These are phyloP conservation scores for Rhododendron henanense DNA, from an alignment of 148 eudicot species.

Conservation along the genomic window DNA sequence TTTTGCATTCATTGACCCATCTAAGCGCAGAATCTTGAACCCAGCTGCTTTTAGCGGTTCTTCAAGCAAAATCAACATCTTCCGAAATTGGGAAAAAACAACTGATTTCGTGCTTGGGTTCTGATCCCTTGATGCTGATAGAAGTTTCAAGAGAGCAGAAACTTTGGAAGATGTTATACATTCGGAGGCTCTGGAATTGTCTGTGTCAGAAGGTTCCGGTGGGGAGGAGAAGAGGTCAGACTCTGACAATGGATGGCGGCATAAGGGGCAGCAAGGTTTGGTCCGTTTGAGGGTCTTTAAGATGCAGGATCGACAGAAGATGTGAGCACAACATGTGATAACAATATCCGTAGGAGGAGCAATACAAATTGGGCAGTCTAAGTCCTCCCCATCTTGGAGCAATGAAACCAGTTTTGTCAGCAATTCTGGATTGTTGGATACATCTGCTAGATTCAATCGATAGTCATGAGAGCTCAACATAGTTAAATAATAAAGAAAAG, in stretches of 20 bases:
- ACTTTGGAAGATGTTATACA: conserved; percentile 59
- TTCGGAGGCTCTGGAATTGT: conserved; percentile 17
- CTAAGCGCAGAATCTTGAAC: conserved; percentile 64
- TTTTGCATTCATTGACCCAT: conserved; percentile 86
- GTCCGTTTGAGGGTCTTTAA: conserved; percentile 58
- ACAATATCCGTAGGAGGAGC: conserved; percentile 72
- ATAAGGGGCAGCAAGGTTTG: conserved; percentile 76
- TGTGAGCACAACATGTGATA: conserved; percentile 85
- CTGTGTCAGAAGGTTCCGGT: conserved; percentile 39
- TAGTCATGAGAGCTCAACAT: conserved; percentile 2
- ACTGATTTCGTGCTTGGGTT: conserved; percentile 58
- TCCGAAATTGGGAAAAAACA: conserved; percentile 82
- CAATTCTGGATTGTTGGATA: conserved; percentile 73
- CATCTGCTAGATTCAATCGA: conserved; percentile 40
- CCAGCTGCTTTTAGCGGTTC: conserved; percentile 73
- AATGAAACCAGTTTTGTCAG: conserved; percentile 65
- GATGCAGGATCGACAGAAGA: conserved; percentile 82
- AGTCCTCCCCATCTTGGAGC: conserved; percentile 85
- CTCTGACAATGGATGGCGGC: conserved; percentile 74
- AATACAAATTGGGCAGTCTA: conserved; percentile 94
- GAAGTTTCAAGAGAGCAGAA: conserved; percentile 57
- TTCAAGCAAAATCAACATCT: conserved; percentile 78
- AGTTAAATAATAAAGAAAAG: neutral
- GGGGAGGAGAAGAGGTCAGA: conserved; percentile 79
- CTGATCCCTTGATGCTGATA: conserved; percentile 43